A percentile compares a stretch with the other conserved stretches of the same genome.
These are phyloP conservation scores for Trichoderma aggressivum DNA, from an alignment of 2,329 filamentous ascomycete species.

Conservation along the genomic window DNA sequence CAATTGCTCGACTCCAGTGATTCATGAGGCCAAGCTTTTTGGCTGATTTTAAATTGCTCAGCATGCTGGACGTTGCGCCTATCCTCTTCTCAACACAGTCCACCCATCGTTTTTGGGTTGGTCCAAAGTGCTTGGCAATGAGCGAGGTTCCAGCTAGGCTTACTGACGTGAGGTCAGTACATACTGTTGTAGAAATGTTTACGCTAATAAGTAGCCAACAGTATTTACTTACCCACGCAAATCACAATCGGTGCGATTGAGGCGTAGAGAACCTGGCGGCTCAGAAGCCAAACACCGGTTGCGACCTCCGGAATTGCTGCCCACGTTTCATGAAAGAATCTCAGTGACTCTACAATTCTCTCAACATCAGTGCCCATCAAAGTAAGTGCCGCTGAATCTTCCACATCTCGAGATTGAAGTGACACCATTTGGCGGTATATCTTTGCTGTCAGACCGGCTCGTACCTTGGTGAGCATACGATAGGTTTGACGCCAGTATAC, in stretches of 20 bases:
- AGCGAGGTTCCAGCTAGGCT: not conserved
- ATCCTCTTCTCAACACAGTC: not conserved
- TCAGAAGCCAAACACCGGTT: constrained; percentile 19
- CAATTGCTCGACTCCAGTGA: not conserved
- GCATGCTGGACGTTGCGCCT: not conserved
- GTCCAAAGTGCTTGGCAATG: not conserved
- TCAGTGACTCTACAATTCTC: constrained; percentile 26
- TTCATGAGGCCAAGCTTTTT: not conserved
- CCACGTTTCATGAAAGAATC: constrained; percentile 34
- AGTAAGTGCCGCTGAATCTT: constrained; percentile 38
- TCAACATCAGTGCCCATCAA: constrained; percentile 47
- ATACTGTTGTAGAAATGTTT: not conserved
- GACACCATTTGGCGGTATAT: constrained; percentile 46
- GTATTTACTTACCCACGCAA: not conserved
- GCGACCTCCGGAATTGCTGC: constrained; percentile 28
- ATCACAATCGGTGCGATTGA: not conserved
- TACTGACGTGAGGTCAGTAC: not conserved
- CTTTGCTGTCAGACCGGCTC: not conserved
- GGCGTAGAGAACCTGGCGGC: not conserved
- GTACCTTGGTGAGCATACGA: not conserved
- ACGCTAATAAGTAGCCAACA: not conserved
- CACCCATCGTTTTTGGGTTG: not conserved
- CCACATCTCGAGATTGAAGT: constrained; percentile 28
- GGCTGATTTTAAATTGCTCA: not conserved
- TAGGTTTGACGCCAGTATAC: not conserved